Evolutionary conservation across 2,329 filamentous ascomycete species (phyloP), one percentile per base, ranked within the genome.

Genomic region (Pestalotiopsis sp.): DNA sequence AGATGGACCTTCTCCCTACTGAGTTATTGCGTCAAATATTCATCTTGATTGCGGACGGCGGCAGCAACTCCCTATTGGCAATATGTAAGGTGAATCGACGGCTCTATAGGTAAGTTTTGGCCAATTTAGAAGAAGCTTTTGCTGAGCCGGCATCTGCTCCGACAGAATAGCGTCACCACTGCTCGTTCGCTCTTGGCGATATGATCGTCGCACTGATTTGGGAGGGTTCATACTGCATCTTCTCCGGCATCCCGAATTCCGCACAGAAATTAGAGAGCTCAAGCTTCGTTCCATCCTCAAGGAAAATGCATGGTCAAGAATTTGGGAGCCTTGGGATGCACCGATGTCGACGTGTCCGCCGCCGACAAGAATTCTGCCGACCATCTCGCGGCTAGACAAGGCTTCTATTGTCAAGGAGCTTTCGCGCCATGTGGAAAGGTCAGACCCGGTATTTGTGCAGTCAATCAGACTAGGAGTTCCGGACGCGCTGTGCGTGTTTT

Each of bases 131-230:
- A 36, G 31, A 36, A 36, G 14, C 11, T 52, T 52, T 52, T n/a
- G 57, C 57, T 59, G 57, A 59, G 25, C 14, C 45, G 12, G 20
- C 9, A 20, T 52, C 14, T 36, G n/a, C 14, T 13, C 23, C 27
- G n/a, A 27, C 36, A 63, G 60, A 20, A 36, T 63, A 20, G 60
- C 60, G 9, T 63, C 60, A 31, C 60, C 60, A 9, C 23, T 63
- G 17, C 60, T 63, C 17, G 60, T 63, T 17, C 31, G 31, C 60
- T 63, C 60, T 23, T 63, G 60, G 60, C 31, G 60, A 20, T 17
- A 63, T 23, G 31, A 36, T 12, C 60, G 60, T 23, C 60, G 23
- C 12, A 63, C 60, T 13, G 31, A 63, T n/a, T 6, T 41, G 17
- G 27, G 9, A 9, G 60, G n/a, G 12, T 63, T 63, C 38, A 36